A percentile compares a stretch with the other conserved stretches of the same genome.
Conservation (phyloP, 345 rosid genomes). For the Boechera divaricarpa region DNA sequence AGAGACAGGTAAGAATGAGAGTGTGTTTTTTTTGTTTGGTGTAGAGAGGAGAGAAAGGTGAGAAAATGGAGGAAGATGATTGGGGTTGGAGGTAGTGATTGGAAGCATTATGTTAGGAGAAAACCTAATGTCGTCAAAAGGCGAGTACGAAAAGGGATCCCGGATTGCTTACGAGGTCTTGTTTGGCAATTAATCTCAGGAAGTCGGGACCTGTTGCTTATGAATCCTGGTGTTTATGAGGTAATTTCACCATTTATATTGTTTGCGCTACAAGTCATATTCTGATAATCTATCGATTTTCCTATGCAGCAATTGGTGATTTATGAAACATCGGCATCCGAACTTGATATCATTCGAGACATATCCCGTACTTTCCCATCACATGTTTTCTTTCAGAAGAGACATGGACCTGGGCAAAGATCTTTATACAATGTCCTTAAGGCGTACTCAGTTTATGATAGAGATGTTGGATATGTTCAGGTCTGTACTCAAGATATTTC, state of each 20-base stretch:
- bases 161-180: conserved; percentile 96
- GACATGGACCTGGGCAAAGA: conserved; percentile 99
- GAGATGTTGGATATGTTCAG: conserved; percentile 99
- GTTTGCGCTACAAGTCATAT: not conserved
- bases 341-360: conserved; percentile 92
- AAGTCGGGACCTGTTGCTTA: conserved; percentile 89
- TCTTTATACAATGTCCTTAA: conserved; percentile 93
- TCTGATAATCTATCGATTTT: conserved; percentile 9
- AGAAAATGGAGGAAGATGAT: conserved; percentile 99
- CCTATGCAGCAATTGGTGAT: conserved; percentile 83
- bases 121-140: conserved; percentile 88
- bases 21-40: conserved; percentile 26
- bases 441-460: conserved; percentile 95
- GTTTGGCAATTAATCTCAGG: conserved; percentile 98
- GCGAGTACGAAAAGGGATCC: conserved; percentile 90
- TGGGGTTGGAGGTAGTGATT: conserved; percentile 97
- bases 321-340: conserved; percentile 94
- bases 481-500: conserved; percentile 43
- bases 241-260: conserved; percentile 40
- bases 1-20: not conserved
- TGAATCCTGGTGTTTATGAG: conserved; percentile 98
- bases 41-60: conserved; percentile 84
- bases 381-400: conserved; percentile 97
- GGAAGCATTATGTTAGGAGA: conserved; percentile 92
- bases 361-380: conserved; percentile 97